Evolutionary conservation across 2,329 filamentous ascomycete genomes (phyloP).

Genomic region (Colletotrichum abscissum): DNA sequence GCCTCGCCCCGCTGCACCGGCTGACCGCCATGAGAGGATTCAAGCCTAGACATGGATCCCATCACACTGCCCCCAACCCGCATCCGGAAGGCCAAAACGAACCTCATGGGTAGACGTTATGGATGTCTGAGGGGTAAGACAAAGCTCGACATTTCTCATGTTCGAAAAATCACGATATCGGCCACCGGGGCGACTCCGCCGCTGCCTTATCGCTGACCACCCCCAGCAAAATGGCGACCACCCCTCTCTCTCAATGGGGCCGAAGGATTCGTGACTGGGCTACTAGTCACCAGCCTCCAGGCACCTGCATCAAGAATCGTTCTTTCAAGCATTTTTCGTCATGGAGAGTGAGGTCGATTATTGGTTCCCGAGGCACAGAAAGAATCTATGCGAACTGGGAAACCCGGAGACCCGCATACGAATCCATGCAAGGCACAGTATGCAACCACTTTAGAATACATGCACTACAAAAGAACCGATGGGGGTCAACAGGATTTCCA

Average conservation of each 20-base stretch:
- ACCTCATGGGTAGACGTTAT: not conserved
- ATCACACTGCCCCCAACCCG: constrained; percentile 1
- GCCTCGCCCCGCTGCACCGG: constrained; percentile 8
- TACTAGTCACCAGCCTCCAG: not conserved
- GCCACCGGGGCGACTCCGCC: not conserved
- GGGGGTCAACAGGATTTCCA: not conserved
- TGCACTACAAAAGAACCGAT: constrained; percentile 17
- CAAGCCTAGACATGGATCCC: constrained; percentile 19
- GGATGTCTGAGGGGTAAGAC: not conserved
- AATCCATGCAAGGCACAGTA: constrained; percentile 27
- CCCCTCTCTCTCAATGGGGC: not conserved
- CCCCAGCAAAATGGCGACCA: not conserved
- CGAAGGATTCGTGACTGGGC: constrained; percentile 14
- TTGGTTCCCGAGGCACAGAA: not conserved
- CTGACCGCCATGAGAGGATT: constrained; percentile 10
- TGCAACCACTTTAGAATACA: not conserved
- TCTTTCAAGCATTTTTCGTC: not conserved
- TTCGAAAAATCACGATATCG: not conserved
- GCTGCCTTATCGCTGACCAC: constrained; percentile 28
- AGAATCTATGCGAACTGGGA: not conserved
- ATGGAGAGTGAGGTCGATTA: not conserved
- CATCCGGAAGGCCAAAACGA: constrained; percentile 12
- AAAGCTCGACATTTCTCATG: not conserved
- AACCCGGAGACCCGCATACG: not conserved
- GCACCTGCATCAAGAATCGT: not conserved